phyloP scores from a whole-genome alignment of 371 early-diverging fungal genomes.

The Mortierella sp. region DNA sequence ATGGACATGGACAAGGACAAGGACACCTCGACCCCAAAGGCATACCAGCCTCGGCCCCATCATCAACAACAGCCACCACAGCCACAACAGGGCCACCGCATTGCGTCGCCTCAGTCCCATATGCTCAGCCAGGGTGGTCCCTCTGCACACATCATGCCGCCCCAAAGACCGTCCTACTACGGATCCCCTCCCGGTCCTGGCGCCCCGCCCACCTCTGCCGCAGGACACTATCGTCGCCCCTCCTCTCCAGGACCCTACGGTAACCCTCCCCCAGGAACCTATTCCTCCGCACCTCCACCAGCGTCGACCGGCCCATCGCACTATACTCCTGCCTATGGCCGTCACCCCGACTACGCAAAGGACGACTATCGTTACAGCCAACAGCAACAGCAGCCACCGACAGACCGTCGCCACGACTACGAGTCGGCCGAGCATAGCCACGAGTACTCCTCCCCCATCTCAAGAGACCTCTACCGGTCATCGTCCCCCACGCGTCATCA shows the following conservation, averaged over 20 bases:
- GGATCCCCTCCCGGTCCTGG: conserved; percentile 24
- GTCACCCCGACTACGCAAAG: conserved; percentile 36
- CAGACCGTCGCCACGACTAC: conserved; percentile 34
- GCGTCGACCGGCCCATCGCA: conserved; percentile 11
- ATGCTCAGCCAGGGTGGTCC: conserved; percentile 12
- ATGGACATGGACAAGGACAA: conserved; percentile 23
- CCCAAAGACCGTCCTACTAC: conserved; percentile 16
- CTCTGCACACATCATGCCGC: conserved; percentile 20
- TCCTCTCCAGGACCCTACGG: conserved; percentile 34
- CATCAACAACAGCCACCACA: conserved; percentile 12
- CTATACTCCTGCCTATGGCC: conserved; percentile 31
- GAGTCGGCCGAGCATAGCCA: conserved; percentile 22
- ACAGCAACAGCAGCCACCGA: neutral
- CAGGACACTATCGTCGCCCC: conserved; percentile 24
- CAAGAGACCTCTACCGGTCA: conserved; percentile 25
- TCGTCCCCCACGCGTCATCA: conserved; percentile 33
- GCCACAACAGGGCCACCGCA: conserved; percentile 23
- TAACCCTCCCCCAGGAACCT: conserved; percentile 23
- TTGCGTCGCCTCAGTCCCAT: conserved; percentile 28
- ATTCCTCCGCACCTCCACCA: conserved; percentile 15
- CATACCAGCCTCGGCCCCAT: conserved; percentile 7
- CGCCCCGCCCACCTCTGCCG: conserved; percentile 6
- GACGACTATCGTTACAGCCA: conserved; percentile 30
- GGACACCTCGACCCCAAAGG: conserved; percentile 11
- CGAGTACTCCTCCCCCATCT: conserved; percentile 27